Evolutionary conservation across 2,329 filamentous ascomycete genomes (phyloP).

Genomic region (Fusarium musae): DNA sequence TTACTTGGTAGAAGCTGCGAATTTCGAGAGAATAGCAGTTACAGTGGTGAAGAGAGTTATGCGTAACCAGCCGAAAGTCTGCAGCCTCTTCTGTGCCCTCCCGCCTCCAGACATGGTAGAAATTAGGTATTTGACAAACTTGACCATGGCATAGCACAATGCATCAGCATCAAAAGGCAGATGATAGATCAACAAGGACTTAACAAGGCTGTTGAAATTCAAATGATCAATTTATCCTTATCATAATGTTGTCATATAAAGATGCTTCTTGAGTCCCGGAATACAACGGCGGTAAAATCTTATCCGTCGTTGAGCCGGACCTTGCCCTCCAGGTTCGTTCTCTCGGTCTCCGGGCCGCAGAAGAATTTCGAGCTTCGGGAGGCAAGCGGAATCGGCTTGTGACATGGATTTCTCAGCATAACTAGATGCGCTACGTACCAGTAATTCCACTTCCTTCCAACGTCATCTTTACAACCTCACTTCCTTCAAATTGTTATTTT

Average conservation of each 20-base stretch:
- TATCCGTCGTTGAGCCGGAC: slow-evolving; percentile 26
- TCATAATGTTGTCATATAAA: not conserved
- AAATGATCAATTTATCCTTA: no score
- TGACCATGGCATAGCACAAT: not conserved
- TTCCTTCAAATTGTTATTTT: not conserved
- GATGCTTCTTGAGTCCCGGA: not conserved
- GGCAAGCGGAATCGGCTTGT: slow-evolving; percentile 35
- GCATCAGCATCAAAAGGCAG: not conserved
- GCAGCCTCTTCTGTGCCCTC: not conserved
- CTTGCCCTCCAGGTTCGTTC: slow-evolving; percentile 16
- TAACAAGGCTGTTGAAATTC: no score
- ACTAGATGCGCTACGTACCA: slow-evolving; percentile 17
- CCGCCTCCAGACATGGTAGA: not conserved
- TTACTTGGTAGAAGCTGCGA: no score
- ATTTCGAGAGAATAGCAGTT: not conserved
- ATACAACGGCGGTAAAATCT: not conserved
- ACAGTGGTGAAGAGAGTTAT: not conserved
- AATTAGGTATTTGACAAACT: not conserved
- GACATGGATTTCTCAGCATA: slow-evolving; percentile 46
- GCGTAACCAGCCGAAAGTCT: not conserved
- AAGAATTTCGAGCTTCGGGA: slow-evolving; percentile 41
- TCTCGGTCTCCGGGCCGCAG: slow-evolving; percentile 32
- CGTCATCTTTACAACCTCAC: slow-evolving; percentile 14
- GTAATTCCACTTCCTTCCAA: slow-evolving; percentile 18
- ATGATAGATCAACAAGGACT: not conserved